phyloP scores from a whole-genome alignment of 257 asterid species.

The Gynochthodes officinalis region DNA sequence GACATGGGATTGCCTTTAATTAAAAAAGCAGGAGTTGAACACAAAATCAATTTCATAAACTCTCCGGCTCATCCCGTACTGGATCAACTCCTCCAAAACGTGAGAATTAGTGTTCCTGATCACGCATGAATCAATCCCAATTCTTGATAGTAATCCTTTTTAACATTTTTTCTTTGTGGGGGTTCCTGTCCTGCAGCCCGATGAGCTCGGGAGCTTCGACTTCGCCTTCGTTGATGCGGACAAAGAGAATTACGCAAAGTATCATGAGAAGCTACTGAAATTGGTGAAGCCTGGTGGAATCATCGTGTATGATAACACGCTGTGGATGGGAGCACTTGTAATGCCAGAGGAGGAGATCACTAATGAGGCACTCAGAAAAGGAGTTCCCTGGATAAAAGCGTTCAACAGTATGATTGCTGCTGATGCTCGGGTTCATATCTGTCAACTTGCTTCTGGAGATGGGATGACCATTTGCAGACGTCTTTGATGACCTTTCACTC shows the following conservation, averaged over 20 bases:
- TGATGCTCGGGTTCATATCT: conserved; percentile 24
- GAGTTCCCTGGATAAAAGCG: not conserved
- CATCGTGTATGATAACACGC: conserved; percentile 53
- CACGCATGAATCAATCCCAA: no score
- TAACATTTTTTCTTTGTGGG: no score
- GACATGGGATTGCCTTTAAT: conserved; percentile 39
- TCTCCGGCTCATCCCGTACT: conserved; percentile 38
- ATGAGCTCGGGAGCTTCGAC: conserved; percentile 32
- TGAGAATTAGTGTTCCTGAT: no score
- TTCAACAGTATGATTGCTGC: conserved; percentile 26
- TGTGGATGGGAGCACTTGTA: conserved; percentile 47
- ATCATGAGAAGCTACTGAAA: conserved; percentile 47
- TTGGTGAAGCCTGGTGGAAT: conserved; percentile 48
- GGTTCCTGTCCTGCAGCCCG: conserved; percentile 18
- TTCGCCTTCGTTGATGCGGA: conserved; percentile 65
- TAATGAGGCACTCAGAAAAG: conserved; percentile 6
- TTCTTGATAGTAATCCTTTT: no score
- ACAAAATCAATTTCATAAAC: conserved; percentile 38
- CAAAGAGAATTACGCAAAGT: conserved; percentile 32
- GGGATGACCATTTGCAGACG: conserved; percentile 35
- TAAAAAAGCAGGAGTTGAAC: conserved; percentile 31
- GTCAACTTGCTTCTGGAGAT: conserved; percentile 31
- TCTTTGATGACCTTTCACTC: not conserved
- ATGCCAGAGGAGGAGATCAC: conserved; percentile 24
- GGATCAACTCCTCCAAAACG: conserved; percentile 28